Percentiles rank a stretch among this genome's conserved stretches.
phyloP scores from a whole-genome alignment of 805 yeast genomes.

The Hanseniaspora opuntiae region DNA sequence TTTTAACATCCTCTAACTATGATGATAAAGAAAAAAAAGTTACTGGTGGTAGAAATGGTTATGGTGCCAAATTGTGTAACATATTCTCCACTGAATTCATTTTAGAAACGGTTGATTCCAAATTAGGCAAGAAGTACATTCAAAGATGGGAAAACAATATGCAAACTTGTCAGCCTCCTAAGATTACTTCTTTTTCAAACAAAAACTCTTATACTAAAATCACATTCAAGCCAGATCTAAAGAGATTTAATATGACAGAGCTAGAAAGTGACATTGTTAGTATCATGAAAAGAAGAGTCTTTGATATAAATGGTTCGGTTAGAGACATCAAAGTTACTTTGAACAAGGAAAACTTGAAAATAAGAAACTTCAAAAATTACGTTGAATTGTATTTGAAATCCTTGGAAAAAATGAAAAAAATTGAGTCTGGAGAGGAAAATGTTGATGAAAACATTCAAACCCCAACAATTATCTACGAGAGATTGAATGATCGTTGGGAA shows the following conservation, averaged over 20 bases:
- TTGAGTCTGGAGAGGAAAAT: conserved; percentile 27
- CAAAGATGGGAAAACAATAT: conserved; percentile 85
- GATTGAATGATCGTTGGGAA: conserved; percentile 84
- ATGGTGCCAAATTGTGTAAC: conserved; percentile 94
- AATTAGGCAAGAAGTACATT: conserved; percentile 45
- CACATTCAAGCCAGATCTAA: conserved; percentile 76
- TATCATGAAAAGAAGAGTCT: conserved; percentile 83
- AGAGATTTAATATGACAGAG: conserved; percentile 69
- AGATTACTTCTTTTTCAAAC: conserved; percentile 35
- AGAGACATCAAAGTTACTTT: conserved; percentile 64
- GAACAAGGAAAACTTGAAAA: conserved; percentile 57
- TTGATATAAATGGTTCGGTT: conserved; percentile 89
- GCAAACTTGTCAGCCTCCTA: conserved; percentile 64
- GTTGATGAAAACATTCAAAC: conserved; percentile 25
- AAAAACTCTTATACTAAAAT: conserved; percentile 72
- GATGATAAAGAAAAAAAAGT: conserved; percentile 92
- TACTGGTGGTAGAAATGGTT: conserved; percentile 97
- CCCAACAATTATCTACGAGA: conserved; percentile 64
- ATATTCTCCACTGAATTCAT: conserved; percentile 80
- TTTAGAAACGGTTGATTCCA: conserved; percentile 77
- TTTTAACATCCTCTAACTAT: conserved; percentile 87
- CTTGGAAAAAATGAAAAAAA: conserved; percentile 33
- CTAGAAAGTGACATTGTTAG: conserved; percentile 74
- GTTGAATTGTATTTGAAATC: conserved; percentile 83
- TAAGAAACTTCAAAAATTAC: conserved; percentile 69